Conservation (phyloP, 169 alveolate species). For the Cryptosporidium sp. region DNA sequence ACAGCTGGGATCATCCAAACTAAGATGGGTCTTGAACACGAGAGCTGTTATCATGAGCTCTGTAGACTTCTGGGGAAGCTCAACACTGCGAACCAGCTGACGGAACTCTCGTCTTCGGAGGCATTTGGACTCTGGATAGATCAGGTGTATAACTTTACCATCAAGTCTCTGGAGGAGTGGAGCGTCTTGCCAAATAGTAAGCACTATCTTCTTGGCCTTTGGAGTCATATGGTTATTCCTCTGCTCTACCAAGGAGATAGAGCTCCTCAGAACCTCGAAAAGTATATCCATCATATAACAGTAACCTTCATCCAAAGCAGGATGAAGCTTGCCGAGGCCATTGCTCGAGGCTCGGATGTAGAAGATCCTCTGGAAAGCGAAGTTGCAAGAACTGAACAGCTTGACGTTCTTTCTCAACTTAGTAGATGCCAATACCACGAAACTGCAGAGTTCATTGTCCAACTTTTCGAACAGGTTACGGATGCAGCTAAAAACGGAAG, state of each 20-base stretch:
- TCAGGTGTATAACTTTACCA: slow-evolving; percentile 88
- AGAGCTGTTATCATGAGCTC: slow-evolving; percentile 91
- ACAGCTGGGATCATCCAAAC: slow-evolving; percentile 87
- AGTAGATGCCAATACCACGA: slow-evolving; percentile 80
- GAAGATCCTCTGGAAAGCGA: slow-evolving; percentile 81
- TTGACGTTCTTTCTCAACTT: slow-evolving; percentile 80
- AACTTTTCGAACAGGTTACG: slow-evolving; percentile 75
- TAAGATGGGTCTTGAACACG: slow-evolving; percentile 89
- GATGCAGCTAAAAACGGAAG: slow-evolving; percentile 77
- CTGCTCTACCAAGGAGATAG: slow-evolving; percentile 85
- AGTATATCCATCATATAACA: slow-evolving; percentile 81
- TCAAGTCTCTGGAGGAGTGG: slow-evolving; percentile 90
- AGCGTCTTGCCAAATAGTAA: slow-evolving; percentile 89
- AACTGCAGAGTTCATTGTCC: slow-evolving; percentile 77
- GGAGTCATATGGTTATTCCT: slow-evolving; percentile 93
- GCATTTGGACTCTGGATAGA: slow-evolving; percentile 91
- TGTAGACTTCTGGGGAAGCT: slow-evolving; percentile 92
- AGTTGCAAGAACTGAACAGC: slow-evolving; percentile 80
- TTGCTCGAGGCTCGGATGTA: slow-evolving; percentile 78
- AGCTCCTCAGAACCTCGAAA: slow-evolving; percentile 86
- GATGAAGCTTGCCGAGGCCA: slow-evolving; percentile 84
- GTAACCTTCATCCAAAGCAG: slow-evolving; percentile 83
- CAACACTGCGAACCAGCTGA: slow-evolving; percentile 90
- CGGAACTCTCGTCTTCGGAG: slow-evolving; percentile 75
- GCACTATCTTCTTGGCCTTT: slow-evolving; percentile 91